Conservation (phyloP, 495 filamentous ascomycete genomes). For the Trichoderma erinaceum region DNA sequence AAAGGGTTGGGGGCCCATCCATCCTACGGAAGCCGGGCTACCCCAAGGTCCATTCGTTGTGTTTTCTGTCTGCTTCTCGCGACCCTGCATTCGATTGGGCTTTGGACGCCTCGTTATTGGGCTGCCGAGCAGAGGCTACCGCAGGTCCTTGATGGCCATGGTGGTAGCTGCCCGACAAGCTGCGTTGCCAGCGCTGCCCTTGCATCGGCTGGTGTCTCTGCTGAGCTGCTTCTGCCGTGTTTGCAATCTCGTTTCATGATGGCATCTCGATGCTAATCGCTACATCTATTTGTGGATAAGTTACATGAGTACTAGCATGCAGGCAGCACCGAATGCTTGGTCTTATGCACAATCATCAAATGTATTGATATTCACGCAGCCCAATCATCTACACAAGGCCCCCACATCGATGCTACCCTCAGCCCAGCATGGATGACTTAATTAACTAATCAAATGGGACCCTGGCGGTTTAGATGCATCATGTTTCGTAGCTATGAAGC, state of each 20-base stretch:
- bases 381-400: too few relatives aligned
- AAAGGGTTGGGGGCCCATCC: not conserved
- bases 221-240: not conserved
- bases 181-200: not conserved
- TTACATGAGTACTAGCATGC: too few relatives aligned
- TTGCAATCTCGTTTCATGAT: not conserved
- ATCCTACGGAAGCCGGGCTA: not conserved
- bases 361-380: too few relatives aligned
- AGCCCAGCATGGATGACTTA: too few relatives aligned
- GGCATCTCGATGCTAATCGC: not conserved
- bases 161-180: not conserved
- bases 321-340: too few relatives aligned
- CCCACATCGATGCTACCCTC: too few relatives aligned
- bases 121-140: not conserved
- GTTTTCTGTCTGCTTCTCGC: not conserved
- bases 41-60: not conserved
- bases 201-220: not conserved
- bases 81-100: not conserved
- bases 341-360: too few relatives aligned
- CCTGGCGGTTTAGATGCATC: not conserved
- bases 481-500: not conserved
- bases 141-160: not conserved
- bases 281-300: not conserved
- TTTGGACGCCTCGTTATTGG: not conserved
- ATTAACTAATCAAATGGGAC: too few relatives aligned